Conservation (phyloP, 139 green algal species). For the Medakamo hakoo region DNA sequence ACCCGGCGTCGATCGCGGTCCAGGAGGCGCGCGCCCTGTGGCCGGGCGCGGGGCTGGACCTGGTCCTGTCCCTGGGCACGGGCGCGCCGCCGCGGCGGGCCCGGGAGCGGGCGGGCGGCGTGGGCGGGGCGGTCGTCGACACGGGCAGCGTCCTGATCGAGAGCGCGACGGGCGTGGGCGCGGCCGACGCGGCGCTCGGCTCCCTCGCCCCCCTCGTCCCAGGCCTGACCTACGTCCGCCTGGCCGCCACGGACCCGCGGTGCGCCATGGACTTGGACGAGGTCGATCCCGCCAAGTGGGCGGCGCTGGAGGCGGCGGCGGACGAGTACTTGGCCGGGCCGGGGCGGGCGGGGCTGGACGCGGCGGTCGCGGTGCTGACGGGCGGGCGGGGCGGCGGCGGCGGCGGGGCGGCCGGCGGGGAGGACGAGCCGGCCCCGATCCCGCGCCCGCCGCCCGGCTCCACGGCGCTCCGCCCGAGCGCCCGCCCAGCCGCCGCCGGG, state of each 20-base stretch:
- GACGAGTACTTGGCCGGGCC: slow-evolving; percentile 71
- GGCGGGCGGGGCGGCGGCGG: no score
- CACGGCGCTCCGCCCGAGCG: no score
- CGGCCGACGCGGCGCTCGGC: slow-evolving; percentile 44
- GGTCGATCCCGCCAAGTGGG: slow-evolving; percentile 46
- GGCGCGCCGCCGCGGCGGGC: slow-evolving; percentile 31
- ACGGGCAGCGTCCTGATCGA: slow-evolving; percentile 39
- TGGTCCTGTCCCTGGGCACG: slow-evolving; percentile 67
- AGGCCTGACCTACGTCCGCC: slow-evolving; percentile 55
- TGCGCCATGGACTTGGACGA: slow-evolving; percentile 69
- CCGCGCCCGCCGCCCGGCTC: no score
- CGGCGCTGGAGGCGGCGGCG: slow-evolving; percentile 36
- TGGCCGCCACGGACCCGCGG: slow-evolving; percentile 33
- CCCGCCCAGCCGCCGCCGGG: no score
- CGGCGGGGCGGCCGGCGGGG: no score
- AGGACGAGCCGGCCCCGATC: no score
- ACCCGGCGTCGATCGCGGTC: slow-evolving; percentile 69
- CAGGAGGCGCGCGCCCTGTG: slow-evolving; percentile 69
- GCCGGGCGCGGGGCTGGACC: slow-evolving; percentile 58
- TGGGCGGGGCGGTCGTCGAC: slow-evolving; percentile 30
- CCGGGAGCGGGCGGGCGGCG: slow-evolving; percentile 21
- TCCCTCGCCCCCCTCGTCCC: slow-evolving; percentile 49
- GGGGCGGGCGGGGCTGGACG: no score
- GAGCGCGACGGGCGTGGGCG: slow-evolving; percentile 35
- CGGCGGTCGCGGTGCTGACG: no score